These are phyloP conservation scores for Lactifluus echinatus DNA, from an alignment of 768 basidiomycete genomes.

Conservation along the genomic window DNA sequence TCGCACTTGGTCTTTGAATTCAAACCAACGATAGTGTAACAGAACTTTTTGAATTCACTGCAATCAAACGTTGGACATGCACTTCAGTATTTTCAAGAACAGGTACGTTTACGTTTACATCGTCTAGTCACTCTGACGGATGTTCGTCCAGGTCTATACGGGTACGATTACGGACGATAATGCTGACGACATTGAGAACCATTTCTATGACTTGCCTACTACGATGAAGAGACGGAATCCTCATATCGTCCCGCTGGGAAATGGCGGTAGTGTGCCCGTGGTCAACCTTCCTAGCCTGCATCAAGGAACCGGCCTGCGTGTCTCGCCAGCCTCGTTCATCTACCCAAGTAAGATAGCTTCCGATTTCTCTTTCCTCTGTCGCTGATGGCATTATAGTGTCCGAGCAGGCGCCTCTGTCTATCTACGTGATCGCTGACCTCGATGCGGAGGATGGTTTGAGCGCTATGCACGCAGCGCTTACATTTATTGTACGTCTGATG, in stretches of 20 bases:
- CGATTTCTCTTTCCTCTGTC: constrained; percentile 10
- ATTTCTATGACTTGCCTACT: constrained; percentile 86
- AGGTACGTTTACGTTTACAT: constrained; percentile 34
- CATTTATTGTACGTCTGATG: constrained; percentile 45
- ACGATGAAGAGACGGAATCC: constrained; percentile 63
- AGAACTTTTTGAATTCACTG: constrained; percentile 61
- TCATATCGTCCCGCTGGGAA: constrained; percentile 53
- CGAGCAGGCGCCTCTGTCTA: constrained; percentile 34
- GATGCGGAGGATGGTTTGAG: constrained; percentile 50
- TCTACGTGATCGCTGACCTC: constrained; percentile 71
- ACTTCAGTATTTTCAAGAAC: constrained; percentile 62
- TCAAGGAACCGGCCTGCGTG: constrained; percentile 35
- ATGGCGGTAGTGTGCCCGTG: constrained; percentile 40
- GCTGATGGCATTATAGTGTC: constrained; percentile 22
- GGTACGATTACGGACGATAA: constrained; percentile 48
- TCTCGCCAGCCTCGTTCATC: constrained; percentile 42
- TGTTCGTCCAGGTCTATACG: constrained; percentile 38
- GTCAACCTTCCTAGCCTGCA: constrained; percentile 50
- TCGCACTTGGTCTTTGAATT: background rate
- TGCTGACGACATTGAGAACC: constrained; percentile 46
- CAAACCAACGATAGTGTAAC: background rate
- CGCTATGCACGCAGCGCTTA: constrained; percentile 58
- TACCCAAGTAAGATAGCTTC: constrained; percentile 45
- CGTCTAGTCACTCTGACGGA: background rate
- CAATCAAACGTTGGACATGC: constrained; percentile 52